phyloP scores from a whole-genome alignment of 2,329 filamentous ascomycete species.

The Penicillium glabrum region DNA sequence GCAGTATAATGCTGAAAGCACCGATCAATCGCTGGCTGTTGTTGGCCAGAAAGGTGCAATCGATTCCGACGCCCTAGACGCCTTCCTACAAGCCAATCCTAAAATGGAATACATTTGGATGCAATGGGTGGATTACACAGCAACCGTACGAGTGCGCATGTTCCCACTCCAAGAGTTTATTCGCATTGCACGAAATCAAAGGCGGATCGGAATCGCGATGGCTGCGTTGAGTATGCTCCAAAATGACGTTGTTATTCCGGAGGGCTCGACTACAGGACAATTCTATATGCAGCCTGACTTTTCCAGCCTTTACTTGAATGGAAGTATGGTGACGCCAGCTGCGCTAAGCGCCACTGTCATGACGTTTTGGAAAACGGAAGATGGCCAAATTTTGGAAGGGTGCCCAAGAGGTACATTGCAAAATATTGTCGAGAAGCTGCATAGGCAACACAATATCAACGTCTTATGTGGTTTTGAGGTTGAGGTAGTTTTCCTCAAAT shows the following conservation, averaged over 20 bases:
- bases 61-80: slow-evolving; percentile 34
- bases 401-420: slow-evolving; percentile 69
- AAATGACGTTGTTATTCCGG: slow-evolving; percentile 58
- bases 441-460: slow-evolving; percentile 52
- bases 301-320: slow-evolving; percentile 59
- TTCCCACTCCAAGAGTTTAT: slow-evolving; percentile 63
- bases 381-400: slow-evolving; percentile 51
- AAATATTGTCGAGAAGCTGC: slow-evolving; percentile 53
- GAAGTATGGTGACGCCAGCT: slow-evolving; percentile 45
- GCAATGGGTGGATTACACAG: slow-evolving; percentile 78
- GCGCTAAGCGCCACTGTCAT: slow-evolving; percentile 64
- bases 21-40: not conserved
- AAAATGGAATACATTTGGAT: slow-evolving; percentile 67
- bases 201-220: slow-evolving; percentile 62
- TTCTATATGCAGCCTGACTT: slow-evolving; percentile 68
- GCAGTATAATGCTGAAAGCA: slow-evolving; percentile 15
- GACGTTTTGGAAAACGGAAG: slow-evolving; percentile 62
- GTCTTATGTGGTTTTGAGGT: slow-evolving; percentile 78
- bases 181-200: slow-evolving; percentile 47
- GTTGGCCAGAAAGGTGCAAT: not conserved
- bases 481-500: slow-evolving; percentile 70
- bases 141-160: slow-evolving; percentile 64
- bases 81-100: slow-evolving; percentile 53
- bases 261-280: slow-evolving; percentile 60
- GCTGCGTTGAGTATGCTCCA: slow-evolving; percentile 67